Evolutionary conservation across 2,329 filamentous ascomycete species (phyloP).

Genomic region (Mycogone perniciosa): DNA sequence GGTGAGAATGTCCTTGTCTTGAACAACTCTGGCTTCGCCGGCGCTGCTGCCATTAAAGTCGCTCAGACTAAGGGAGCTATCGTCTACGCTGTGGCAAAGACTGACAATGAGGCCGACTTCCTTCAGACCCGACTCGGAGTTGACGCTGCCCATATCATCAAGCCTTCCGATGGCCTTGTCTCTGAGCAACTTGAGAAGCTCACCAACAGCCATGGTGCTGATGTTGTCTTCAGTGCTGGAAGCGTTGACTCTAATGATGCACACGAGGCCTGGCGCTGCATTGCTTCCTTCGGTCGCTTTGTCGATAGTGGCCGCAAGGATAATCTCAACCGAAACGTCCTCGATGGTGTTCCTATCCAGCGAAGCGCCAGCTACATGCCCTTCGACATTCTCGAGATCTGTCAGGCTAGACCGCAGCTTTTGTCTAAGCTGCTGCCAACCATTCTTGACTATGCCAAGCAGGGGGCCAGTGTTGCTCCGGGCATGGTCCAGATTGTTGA

Average conservation of each 20-base stretch:
- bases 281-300: slow-evolving; percentile 29
- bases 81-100: slow-evolving; percentile 26
- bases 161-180: slow-evolving; percentile 25
- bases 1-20: slow-evolving; percentile 29
- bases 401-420: slow-evolving; percentile 12
- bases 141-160: slow-evolving; percentile 27
- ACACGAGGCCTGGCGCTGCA: slow-evolving; percentile 26
- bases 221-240: slow-evolving; percentile 31
- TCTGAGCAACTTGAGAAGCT: slow-evolving; percentile 18
- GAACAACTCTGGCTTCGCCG: slow-evolving; percentile 24
- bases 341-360: slow-evolving; percentile 18
- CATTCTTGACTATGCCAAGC: slow-evolving; percentile 12
- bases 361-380: slow-evolving; percentile 21
- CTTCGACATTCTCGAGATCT: slow-evolving; percentile 20
- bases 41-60: slow-evolving; percentile 24
- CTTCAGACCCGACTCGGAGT: slow-evolving; percentile 24
- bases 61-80: slow-evolving; percentile 18
- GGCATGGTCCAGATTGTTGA: slow-evolving; percentile 14
- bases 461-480: background rate
- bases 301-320: slow-evolving; percentile 25
- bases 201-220: slow-evolving; percentile 27
- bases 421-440: slow-evolving; percentile 13
- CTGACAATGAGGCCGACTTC: slow-evolving; percentile 22
- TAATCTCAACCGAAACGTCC: slow-evolving; percentile 15
- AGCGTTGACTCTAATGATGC: slow-evolving; percentile 26